Evolutionary conservation across 805 yeast species (phyloP), one percentile per base, ranked within the genome.

Genomic region (Pichia cabralensis): DNA sequence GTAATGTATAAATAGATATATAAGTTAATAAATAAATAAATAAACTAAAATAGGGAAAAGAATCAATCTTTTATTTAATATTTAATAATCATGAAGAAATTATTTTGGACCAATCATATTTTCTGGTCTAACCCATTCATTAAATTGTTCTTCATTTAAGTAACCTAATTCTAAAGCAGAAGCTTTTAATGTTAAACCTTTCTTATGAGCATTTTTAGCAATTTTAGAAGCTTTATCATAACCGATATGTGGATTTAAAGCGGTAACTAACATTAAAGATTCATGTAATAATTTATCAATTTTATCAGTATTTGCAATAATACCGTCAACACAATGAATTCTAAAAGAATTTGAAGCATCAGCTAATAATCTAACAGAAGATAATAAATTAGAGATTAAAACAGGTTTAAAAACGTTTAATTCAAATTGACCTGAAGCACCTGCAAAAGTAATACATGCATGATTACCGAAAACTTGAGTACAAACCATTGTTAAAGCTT

Each of bases 381-480:
- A 72, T 53, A 92, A 72, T 61, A 92, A 71, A 76, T 89, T 92
- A 42, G 88, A 71, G 55, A 84, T 85, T 83, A 92, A 65, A 34
- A 92, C 85, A 33, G 98, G 98, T 73, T 92, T 92, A 80, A 85
- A 92, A 28, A 88, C 98, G 62, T 92, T 92, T 61, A 92, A 76
- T 71, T 92, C 98, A 52, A 92, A 92, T 69, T 92, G 98, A 51
- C 98, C 98, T 26, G 95, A 83, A 25, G 98, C 96, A 56, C 98
- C 98, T 28, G 96, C 94, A 58, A 84, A 85, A 23, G 97, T 88
- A 64, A 92, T 83, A 45, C 96, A 76, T 29, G 95, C 64, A 64
- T 92, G 79, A 77, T 92, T 92, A 61, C 98, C 98, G 58, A 92
- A 85, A 19, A 92, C 96, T 71, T 92, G 98, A 44, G 92, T 75